Evolutionary conservation across 805 yeast species (phyloP).

Genomic region (Candida sanyiensis): DNA sequence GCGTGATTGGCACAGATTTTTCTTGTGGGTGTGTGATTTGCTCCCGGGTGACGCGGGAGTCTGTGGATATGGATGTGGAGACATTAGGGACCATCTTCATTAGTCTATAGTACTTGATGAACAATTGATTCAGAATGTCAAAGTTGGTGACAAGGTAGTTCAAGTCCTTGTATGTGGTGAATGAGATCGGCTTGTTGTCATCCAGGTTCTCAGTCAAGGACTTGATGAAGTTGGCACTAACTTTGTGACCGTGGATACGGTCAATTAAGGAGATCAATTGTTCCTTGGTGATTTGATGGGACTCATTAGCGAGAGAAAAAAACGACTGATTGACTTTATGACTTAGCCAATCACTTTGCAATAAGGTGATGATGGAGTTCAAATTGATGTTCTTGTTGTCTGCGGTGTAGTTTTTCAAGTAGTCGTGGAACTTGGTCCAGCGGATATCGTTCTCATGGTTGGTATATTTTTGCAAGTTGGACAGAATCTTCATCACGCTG

Average conservation of each 20-base stretch:
- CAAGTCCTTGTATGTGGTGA: conserved; percentile 33
- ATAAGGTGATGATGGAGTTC: conserved; percentile 34
- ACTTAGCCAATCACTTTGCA: conserved; percentile 36
- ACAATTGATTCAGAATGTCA: conserved; percentile 34
- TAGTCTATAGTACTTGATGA: conserved; percentile 29
- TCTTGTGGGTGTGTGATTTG: conserved; percentile 17
- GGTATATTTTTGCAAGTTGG: conserved; percentile 29
- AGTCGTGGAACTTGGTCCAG: conserved; percentile 28
- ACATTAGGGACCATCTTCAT: conserved; percentile 10
- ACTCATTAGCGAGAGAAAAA: conserved; percentile 26
- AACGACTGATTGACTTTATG: conserved; percentile 31
- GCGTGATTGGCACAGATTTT: conserved; percentile 30
- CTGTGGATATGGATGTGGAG: conserved; percentile 5
- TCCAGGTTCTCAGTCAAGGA: conserved; percentile 25
- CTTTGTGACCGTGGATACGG: conserved; percentile 33
- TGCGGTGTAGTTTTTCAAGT: conserved; percentile 17
- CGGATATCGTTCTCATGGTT: conserved; percentile 29
- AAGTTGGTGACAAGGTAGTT: conserved; percentile 35
- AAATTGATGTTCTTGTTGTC: conserved; percentile 29
- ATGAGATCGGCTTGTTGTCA: conserved; percentile 29
- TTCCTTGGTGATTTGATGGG: conserved; percentile 30
- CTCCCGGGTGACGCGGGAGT: conserved; percentile 9
- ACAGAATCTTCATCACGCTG: conserved; percentile 29
- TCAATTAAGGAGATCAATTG: conserved; percentile 31
- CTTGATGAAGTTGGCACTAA: conserved; percentile 33